Percentiles rank a stretch among this genome's conserved stretches.
Evolutionary conservation across 768 basidiomycete species (phyloP).

Genomic region (Hypholoma sublateritium): DNA sequence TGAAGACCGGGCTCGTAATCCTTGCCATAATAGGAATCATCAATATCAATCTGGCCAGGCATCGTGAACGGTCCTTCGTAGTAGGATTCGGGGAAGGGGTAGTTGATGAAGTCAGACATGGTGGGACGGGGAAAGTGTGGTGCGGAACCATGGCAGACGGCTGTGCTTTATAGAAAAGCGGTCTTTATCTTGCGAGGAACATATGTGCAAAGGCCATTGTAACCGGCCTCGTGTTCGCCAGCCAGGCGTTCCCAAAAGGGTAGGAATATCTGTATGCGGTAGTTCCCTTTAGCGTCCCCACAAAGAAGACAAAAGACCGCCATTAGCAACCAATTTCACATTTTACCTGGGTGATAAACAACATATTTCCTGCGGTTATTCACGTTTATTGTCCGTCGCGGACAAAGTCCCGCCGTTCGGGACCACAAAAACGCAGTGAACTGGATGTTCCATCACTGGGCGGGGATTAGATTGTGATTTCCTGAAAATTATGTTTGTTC

Average conservation of each 20-base stretch:
- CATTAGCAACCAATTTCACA: background rate
- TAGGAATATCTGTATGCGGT: background rate
- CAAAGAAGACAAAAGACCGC: conserved; percentile 14
- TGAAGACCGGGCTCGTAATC: background rate
- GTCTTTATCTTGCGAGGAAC: background rate
- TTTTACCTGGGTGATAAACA: background rate
- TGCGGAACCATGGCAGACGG: background rate
- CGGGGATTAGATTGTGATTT: background rate
- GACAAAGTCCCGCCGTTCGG: too few relatives aligned
- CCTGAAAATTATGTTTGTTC: background rate
- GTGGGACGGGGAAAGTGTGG: background rate
- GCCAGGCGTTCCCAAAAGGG: background rate
- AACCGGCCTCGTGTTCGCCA: background rate
- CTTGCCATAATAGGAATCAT: too few relatives aligned
- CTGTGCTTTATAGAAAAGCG: background rate
- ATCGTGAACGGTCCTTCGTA: too few relatives aligned
- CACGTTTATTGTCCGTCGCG: too few relatives aligned
- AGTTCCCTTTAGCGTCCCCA: background rate
- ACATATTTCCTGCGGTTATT: too few relatives aligned
- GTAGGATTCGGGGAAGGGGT: background rate
- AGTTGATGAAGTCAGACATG: background rate
- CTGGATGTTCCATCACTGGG: background rate
- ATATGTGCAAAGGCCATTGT: background rate
- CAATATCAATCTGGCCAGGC: too few relatives aligned
- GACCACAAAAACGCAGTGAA: background rate